Base-by-base conservation (phyloP, 441 rosid species). In the Capsella rubella region DNA sequence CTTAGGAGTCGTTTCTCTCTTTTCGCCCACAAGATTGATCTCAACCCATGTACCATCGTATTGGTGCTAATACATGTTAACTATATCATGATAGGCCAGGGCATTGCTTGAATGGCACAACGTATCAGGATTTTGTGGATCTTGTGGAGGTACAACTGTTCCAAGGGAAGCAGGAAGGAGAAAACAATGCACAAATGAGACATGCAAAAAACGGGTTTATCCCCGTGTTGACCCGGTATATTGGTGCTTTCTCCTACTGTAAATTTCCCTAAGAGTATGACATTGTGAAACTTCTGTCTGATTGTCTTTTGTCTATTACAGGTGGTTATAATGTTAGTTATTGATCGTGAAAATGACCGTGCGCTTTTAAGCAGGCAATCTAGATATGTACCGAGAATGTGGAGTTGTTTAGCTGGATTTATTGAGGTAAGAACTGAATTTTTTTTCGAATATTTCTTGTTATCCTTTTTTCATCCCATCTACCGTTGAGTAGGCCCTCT, bases 321-420 rank as follows among this genome's bases (percentile, higher is more conserved):
- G 99, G 97, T 89, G 76, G 99, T 95, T 74, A 92, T 95, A 72
- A 95, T 95, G 99, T 80, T 92, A 76, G 93, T 92, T 52, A 87
- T 95, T 67, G 98, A 95, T 69, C 82, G 71, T 78, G 96, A 92
- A 78, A 90, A 92, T 67, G 97, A 88, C 11, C 73, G 94, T 12
- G 95, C 74, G 32, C 97, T 95, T 69, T 80, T 95, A 76, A 86
- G 96, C 77, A 85, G 91, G 61, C 97, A 88, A 25, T 82, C 93
- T 15, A 87, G 91, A 80, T 88, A 43, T 80, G 91, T 89, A 27
- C 96, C 97, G 5, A 84, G 97, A 52, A 86, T 95, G 95, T 95
- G 99, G 98, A 95, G 96, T 80, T 95, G 97, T 82, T 81, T 90
- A 81, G 91, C 98, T 73, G 99, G 98, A 63, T 95, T 95, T 80